These are phyloP conservation scores for Triglochin maritima DNA, from an alignment of 106 monocot species.

Conservation along the genomic window DNA sequence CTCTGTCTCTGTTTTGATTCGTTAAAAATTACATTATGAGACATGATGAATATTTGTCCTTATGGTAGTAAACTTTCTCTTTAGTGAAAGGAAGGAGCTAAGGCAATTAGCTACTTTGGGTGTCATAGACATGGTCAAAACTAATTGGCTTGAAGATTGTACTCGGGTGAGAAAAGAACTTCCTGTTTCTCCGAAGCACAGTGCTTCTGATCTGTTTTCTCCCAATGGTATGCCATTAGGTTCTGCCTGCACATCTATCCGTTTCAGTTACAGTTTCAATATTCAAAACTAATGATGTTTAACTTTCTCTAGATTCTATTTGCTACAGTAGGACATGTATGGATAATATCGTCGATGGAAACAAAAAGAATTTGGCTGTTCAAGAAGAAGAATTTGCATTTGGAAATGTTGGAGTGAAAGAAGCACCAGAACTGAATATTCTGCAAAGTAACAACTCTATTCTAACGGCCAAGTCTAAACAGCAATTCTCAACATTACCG, in stretches of 20 bases:
- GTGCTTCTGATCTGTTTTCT: constrained; percentile 39
- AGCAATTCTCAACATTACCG: constrained; percentile 6
- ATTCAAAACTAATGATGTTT: constrained; percentile 7
- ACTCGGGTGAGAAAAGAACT: constrained; percentile 65
- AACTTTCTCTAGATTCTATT: constrained; percentile 19
- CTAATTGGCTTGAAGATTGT: constrained; percentile 86
- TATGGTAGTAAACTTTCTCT: constrained; percentile 8
- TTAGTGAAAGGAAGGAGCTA: constrained; percentile 85
- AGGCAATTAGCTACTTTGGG: constrained; percentile 74
- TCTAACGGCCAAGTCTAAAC: constrained; percentile 16
- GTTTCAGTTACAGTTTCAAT: neutral
- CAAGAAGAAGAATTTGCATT: constrained; percentile 10
- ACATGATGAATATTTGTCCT: neutral
- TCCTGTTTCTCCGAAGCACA: constrained; percentile 45
- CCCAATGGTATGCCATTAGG: constrained; percentile 44
- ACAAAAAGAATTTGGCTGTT: no score
- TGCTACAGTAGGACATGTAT: constrained; percentile 1
- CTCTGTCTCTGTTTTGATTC: neutral
- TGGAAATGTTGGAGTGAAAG: constrained; percentile 16
- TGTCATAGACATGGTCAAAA: constrained; percentile 66
- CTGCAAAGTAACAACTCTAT: constrained; percentile 11
- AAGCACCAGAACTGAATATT: constrained; percentile 18
- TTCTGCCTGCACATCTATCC: neutral
- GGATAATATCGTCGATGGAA: no score
- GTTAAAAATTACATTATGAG: neutral